Evolutionary conservation across 2,329 filamentous ascomycete genomes (phyloP).

Genomic region (Magnaporthales sp.): DNA sequence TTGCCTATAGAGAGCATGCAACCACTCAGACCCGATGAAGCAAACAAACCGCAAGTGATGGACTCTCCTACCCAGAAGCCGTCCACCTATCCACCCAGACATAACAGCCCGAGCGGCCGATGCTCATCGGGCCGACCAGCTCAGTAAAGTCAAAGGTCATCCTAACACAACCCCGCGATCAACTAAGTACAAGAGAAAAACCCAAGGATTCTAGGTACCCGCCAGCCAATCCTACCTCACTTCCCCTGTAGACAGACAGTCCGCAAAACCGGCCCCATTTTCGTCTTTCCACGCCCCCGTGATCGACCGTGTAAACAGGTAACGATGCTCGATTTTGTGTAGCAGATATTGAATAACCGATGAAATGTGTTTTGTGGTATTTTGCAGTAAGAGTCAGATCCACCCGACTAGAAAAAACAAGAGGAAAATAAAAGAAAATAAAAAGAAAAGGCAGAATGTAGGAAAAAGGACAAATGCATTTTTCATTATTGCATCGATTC

Average conservation of each 20-base stretch:
- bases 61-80: background rate
- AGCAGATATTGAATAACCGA: background rate
- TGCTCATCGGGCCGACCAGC: background rate
- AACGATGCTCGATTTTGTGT: background rate
- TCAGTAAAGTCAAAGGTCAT: background rate
- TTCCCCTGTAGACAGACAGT: background rate
- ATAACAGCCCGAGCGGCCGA: background rate
- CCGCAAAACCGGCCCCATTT: background rate
- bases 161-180: background rate
- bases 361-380: slow-evolving; percentile 1
- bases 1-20: background rate
- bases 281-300: background rate
- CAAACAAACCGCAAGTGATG: background rate
- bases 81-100: background rate
- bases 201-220: background rate
- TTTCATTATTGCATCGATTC: slow-evolving; percentile 5
- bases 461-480: background rate
- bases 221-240: background rate
- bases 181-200: background rate
- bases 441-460: background rate
- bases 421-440: background rate
- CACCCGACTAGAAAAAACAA: background rate
- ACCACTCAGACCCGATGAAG: background rate
- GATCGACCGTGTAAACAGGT: background rate
- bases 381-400: background rate